Evolutionary conservation across 2,329 filamentous ascomycete species (phyloP).

Genomic region (Pestalotiopsis sp.): DNA sequence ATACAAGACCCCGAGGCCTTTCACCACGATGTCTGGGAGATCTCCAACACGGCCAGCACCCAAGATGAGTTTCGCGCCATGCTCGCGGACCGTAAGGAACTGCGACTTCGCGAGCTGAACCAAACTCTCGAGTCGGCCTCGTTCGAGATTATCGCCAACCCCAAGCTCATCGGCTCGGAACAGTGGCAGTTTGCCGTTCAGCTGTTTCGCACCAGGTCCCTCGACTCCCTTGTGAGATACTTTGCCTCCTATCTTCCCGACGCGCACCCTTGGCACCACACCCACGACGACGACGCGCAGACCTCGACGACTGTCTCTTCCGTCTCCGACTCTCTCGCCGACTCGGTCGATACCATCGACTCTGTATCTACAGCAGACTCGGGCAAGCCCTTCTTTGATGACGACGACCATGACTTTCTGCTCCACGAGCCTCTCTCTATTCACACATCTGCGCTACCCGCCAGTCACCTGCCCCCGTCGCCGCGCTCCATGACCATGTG

Average conservation of each 20-base stretch:
- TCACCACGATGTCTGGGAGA: conserved; percentile 62
- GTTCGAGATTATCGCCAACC: conserved; percentile 63
- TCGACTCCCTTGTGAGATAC: conserved; percentile 62
- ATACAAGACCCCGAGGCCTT: conserved; percentile 63
- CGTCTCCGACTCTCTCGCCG: conserved; percentile 34
- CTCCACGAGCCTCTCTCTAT: conserved; percentile 47
- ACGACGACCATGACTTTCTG: conserved; percentile 42
- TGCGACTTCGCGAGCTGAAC: conserved; percentile 57
- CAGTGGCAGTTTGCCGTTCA: conserved; percentile 62
- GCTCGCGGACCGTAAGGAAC: conserved; percentile 54
- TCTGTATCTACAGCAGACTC: conserved; percentile 33
- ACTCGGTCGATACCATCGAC: conserved; percentile 34
- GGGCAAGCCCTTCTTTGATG: conserved; percentile 43
- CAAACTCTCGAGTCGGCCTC: conserved; percentile 57
- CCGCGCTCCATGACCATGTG: conserved; percentile 53
- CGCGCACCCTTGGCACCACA: conserved; percentile 44
- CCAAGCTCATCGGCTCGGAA: conserved; percentile 57
- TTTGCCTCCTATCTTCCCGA: conserved; percentile 61
- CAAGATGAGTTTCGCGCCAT: conserved; percentile 55
- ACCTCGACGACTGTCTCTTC: conserved; percentile 37
- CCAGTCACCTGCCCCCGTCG: conserved; percentile 41
- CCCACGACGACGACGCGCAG: conserved; percentile 11
- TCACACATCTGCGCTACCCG: conserved; percentile 25
- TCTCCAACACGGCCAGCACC: conserved; percentile 53
- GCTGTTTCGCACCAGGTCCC: conserved; percentile 59